Evolutionary conservation across 2,329 filamentous ascomycete genomes (phyloP).

Genomic region (Phialocephala sp.): DNA sequence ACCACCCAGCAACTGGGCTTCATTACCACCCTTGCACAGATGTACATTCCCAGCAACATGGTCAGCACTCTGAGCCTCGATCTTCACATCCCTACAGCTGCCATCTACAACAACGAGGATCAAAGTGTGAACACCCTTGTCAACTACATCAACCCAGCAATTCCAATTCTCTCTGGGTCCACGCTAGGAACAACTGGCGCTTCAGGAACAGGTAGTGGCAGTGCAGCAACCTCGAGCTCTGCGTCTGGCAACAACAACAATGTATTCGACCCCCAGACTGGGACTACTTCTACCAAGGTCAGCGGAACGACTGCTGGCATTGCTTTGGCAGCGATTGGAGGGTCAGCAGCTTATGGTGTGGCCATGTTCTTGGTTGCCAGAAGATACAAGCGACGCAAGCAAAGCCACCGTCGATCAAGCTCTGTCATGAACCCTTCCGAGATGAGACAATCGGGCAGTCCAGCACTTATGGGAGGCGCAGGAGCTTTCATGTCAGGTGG

Average conservation of each 20-base stretch:
- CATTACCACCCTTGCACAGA: slow-evolving; percentile 79
- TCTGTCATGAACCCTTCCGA: slow-evolving; percentile 59
- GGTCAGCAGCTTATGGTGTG: slow-evolving; percentile 73
- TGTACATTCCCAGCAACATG: slow-evolving; percentile 75
- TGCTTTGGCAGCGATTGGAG: slow-evolving; percentile 66
- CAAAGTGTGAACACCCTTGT: slow-evolving; percentile 75
- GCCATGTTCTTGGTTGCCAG: slow-evolving; percentile 79
- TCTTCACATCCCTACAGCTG: slow-evolving; percentile 73
- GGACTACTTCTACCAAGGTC: slow-evolving; percentile 57
- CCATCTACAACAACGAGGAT: slow-evolving; percentile 74
- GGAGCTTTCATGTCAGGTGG: slow-evolving; percentile 49
- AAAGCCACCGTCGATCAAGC: slow-evolving; percentile 65
- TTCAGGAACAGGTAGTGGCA: slow-evolving; percentile 47
- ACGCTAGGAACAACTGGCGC: slow-evolving; percentile 41
- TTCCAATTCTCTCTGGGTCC: slow-evolving; percentile 55
- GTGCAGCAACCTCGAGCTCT: slow-evolving; percentile 41
- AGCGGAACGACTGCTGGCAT: slow-evolving; percentile 70
- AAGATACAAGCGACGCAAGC: slow-evolving; percentile 70
- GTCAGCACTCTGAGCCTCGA: slow-evolving; percentile 72
- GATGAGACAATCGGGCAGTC: slow-evolving; percentile 51
- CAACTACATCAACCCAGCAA: slow-evolving; percentile 80
- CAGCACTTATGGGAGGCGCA: slow-evolving; percentile 52
- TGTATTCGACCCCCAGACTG: slow-evolving; percentile 46
- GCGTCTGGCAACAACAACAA: slow-evolving; percentile 48
- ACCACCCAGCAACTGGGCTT: slow-evolving; percentile 72